Evolutionary conservation across 352 stramenopile genomes (phyloP).

Genomic region (Phytophthora rubi): DNA sequence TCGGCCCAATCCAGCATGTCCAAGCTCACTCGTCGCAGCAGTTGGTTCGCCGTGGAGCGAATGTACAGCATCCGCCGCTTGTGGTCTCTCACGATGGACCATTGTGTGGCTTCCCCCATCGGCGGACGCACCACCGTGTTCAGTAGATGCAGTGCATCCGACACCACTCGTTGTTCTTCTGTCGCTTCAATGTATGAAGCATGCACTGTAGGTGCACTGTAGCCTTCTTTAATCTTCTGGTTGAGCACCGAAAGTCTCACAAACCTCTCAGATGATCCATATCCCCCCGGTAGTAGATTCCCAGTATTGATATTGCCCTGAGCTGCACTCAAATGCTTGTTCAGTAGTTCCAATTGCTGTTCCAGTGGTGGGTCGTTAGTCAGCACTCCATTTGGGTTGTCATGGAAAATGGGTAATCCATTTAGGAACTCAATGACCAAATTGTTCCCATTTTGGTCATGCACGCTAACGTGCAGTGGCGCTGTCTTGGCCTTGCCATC

Average conservation of each 20-base stretch:
- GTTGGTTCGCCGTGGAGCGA: conserved; percentile 71
- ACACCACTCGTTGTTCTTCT: conserved; percentile 59
- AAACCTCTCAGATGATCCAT: conserved; percentile 62
- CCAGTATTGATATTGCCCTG: conserved; percentile 26
- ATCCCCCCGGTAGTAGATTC: conserved; percentile 51
- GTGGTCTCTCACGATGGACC: conserved; percentile 77
- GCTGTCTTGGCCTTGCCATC: conserved; percentile 36
- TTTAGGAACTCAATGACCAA: conserved; percentile 79
- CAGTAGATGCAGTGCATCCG: conserved; percentile 65
- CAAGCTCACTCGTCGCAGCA: conserved; percentile 67
- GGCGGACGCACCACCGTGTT: conserved; percentile 66
- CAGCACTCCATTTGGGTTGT: conserved; percentile 71
- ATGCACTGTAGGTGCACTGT: conserved; percentile 34
- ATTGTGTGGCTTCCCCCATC: conserved; percentile 63
- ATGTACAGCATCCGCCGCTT: conserved; percentile 68
- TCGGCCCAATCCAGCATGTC: conserved; percentile 61
- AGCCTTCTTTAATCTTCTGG: conserved; percentile 42
- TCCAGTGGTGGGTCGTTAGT: conserved; percentile 73
- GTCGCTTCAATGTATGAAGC: conserved; percentile 62
- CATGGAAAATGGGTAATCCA: conserved; percentile 56
- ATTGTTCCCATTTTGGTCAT: conserved; percentile 64
- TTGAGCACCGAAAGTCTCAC: conserved; percentile 75
- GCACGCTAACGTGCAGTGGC: conserved; percentile 70
- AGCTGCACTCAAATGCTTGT: conserved; percentile 26
- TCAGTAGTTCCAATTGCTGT: conserved; percentile 49